Percentiles rank a stretch among this genome's conserved stretches.
Evolutionary conservation across 2,329 filamentous ascomycete genomes (phyloP).

Genomic region (Hypoxylon rubiginosum): DNA sequence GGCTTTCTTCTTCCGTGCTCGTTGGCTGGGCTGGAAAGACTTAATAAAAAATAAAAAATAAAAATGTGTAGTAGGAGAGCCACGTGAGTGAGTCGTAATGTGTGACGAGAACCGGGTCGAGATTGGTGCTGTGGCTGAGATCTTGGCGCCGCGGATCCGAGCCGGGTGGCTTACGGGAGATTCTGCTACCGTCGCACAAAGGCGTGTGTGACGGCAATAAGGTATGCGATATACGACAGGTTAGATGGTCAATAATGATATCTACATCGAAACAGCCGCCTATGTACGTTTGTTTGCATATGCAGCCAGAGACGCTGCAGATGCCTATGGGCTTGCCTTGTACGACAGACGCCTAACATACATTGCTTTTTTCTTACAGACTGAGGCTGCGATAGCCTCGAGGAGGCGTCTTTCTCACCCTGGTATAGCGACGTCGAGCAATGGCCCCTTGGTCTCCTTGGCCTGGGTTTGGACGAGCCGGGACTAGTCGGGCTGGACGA

Average conservation of each 20-base stretch:
- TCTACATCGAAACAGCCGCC: conserved; percentile 24
- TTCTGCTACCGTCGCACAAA: conserved; percentile 30
- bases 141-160: conserved; percentile 37
- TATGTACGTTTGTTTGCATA: conserved; percentile 1
- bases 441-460: background rate
- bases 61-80: conserved; percentile 18
- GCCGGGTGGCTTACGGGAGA: conserved; percentile 13
- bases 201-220: conserved; percentile 8
- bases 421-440: background rate
- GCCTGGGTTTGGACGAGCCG: conserved; percentile 2
- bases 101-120: conserved; percentile 33
- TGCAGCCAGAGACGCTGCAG: conserved; percentile 30
- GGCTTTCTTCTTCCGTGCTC: conserved; percentile 23
- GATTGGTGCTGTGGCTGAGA: conserved; percentile 29
- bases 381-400: background rate
- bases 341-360: conserved; percentile 1
- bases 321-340: background rate
- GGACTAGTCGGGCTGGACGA: conserved; percentile 12
- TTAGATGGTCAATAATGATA: conserved; percentile 31
- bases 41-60: conserved; percentile 12
- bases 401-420: background rate
- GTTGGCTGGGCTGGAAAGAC: conserved; percentile 13
- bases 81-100: conserved; percentile 38
- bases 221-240: conserved; percentile 12
- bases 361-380: background rate